These are phyloP conservation scores for Euptelea pleiosperma DNA, from an alignment of 164 flowering plant genomes.

Conservation along the genomic window DNA sequence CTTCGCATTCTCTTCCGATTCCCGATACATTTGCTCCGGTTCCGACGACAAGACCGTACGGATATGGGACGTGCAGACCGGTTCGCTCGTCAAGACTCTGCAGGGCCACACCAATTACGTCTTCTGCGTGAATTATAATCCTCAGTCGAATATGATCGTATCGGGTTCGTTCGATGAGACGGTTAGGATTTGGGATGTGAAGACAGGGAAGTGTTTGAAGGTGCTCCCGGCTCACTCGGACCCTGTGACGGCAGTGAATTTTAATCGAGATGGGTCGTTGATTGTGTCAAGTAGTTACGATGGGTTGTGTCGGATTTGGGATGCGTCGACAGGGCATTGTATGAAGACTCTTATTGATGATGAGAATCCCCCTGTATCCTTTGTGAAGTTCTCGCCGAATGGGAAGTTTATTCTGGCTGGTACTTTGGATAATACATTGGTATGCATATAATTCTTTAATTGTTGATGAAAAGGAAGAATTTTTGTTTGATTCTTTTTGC, in stretches of 20 bases:
- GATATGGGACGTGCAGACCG: slow-evolving; percentile 70
- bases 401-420: slow-evolving; percentile 94
- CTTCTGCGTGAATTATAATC: slow-evolving; percentile 86
- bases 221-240: slow-evolving; percentile 95
- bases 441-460: slow-evolving; percentile 23
- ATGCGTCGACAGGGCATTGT: slow-evolving; percentile 91
- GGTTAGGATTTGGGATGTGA: slow-evolving; percentile 93
- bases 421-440: slow-evolving; percentile 86
- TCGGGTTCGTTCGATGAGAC: slow-evolving; percentile 97
- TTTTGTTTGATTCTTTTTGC: no score
- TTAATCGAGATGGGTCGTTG: slow-evolving; percentile 66
- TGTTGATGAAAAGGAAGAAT: no score
- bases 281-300: slow-evolving; percentile 91
- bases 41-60: slow-evolving; percentile 91
- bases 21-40: slow-evolving; percentile 71
- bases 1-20: slow-evolving; percentile 80
- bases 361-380: slow-evolving; percentile 93
- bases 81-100: slow-evolving; percentile 57
- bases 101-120: slow-evolving; percentile 89
- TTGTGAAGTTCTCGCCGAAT: slow-evolving; percentile 85
- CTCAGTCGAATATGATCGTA: slow-evolving; percentile 81
- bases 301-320: slow-evolving; percentile 96
- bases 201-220: slow-evolving; percentile 81
- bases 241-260: slow-evolving; percentile 83
- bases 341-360: slow-evolving; percentile 94